Percentiles rank a stretch among this genome's conserved stretches.
Evolutionary conservation across 2,329 filamentous ascomycete genomes (phyloP).

Genomic region (Verticillium zaregamsianum): DNA sequence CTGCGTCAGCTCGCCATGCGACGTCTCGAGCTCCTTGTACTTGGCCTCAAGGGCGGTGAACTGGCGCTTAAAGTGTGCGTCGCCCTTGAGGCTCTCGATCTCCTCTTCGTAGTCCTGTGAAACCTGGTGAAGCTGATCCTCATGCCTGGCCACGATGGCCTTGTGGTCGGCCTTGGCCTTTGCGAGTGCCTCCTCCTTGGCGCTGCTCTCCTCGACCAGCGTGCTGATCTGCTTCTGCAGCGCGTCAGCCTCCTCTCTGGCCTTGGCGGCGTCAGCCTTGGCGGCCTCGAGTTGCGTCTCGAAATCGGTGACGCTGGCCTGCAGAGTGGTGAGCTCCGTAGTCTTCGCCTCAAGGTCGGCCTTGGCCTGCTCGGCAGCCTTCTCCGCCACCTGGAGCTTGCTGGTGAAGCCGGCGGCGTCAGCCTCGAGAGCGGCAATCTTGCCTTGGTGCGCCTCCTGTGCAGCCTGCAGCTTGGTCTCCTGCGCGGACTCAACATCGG

Average conservation of each 20-base stretch:
- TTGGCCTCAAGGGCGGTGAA: constrained; percentile 56
- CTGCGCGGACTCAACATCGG: constrained; percentile 39
- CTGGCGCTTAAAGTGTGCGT: constrained; percentile 61
- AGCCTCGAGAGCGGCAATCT: constrained; percentile 46
- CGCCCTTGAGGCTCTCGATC: constrained; percentile 58
- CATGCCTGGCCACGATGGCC: constrained; percentile 42
- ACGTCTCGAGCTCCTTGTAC: constrained; percentile 44
- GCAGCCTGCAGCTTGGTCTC: constrained; percentile 40
- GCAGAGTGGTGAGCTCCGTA: constrained; percentile 31
- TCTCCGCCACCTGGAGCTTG: constrained; percentile 42
- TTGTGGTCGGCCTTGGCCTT: constrained; percentile 46
- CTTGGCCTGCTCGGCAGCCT: constrained; percentile 37
- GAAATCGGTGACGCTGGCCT: constrained; percentile 34
- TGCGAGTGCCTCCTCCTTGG: constrained; percentile 44
- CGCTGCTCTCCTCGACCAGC: constrained; percentile 39
- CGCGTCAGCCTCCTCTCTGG: constrained; percentile 41
- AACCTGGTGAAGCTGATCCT: constrained; percentile 53
- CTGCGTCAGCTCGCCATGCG: constrained; percentile 23
- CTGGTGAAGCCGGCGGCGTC: constrained; percentile 47
- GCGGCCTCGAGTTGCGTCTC: constrained; percentile 43
- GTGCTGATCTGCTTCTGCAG: constrained; percentile 45
- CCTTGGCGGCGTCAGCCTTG: constrained; percentile 35
- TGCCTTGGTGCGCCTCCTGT: constrained; percentile 37
- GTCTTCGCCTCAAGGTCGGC: constrained; percentile 39
- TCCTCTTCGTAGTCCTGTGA: constrained; percentile 61